Conservation (phyloP, 164 flowering plant genomes). For the Stephania cephalantha region DNA sequence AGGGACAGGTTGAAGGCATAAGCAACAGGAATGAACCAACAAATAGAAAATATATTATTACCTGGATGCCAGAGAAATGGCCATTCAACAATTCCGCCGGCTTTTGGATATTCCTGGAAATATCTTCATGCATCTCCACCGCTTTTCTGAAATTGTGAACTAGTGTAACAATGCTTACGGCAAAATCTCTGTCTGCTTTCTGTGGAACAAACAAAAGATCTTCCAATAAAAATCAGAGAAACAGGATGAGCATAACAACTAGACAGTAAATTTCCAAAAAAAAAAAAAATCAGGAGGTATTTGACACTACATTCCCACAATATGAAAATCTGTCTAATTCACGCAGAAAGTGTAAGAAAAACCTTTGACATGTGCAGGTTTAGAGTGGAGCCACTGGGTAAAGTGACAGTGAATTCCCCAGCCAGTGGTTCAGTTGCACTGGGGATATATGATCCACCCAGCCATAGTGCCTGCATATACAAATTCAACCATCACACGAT, state of each 20-base stretch:
- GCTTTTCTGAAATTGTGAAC: slow-evolving; percentile 42
- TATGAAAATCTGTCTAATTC: no score
- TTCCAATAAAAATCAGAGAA: background rate
- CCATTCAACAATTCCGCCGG: slow-evolving; percentile 65
- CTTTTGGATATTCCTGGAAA: slow-evolving; percentile 23
- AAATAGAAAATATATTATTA: slow-evolving; percentile 15
- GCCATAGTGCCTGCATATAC: slow-evolving; percentile 55
- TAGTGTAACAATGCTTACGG: slow-evolving; percentile 38
- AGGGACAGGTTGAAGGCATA: background rate
- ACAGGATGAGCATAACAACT: background rate
- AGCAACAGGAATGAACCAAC: background rate
- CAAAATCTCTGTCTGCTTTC: slow-evolving; percentile 60
- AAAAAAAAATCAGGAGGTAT: no score
- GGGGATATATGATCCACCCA: slow-evolving; percentile 78
- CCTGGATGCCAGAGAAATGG: slow-evolving; percentile 72
- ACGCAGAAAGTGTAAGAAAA: background rate
- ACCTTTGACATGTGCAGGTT: slow-evolving; percentile 78
- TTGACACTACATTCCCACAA: no score
- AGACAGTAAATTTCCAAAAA: background rate
- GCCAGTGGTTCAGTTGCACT: slow-evolving; percentile 28
- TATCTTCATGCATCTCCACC: slow-evolving; percentile 42
- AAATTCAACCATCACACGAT: background rate
- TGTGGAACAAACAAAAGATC: slow-evolving; percentile 28
- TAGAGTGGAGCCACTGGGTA: slow-evolving; percentile 45
- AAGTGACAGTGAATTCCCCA: slow-evolving; percentile 51